Percentiles rank a stretch among this genome's conserved stretches.
phyloP scores from a whole-genome alignment of 2,329 filamentous ascomycete species.

The Chaetomiaceae sp. region DNA sequence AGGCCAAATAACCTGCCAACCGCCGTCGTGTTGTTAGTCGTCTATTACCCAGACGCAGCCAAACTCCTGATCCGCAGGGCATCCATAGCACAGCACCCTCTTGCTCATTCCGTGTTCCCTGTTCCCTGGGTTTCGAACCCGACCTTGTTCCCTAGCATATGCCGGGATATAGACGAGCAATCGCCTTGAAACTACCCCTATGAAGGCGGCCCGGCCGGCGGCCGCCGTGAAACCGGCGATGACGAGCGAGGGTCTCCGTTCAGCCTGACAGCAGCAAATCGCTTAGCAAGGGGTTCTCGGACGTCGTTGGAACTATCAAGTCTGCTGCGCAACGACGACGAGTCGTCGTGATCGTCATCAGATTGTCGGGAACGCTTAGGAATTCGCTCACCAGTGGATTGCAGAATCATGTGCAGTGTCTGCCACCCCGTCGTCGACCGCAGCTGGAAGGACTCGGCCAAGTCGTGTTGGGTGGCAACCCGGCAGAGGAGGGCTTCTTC shows the following conservation, averaged over 20 bases:
- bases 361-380: constrained; percentile 61
- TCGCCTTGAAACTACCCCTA: no score
- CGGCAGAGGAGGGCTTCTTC: constrained; percentile 83
- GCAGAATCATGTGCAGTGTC: constrained; percentile 85
- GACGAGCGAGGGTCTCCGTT: constrained; percentile 39
- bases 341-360: constrained; percentile 27
- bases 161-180: no score
- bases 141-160: no score
- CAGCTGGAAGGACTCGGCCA: constrained; percentile 75
- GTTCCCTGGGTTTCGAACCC: neutral
- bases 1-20: neutral
- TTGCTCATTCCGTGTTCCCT: neutral
- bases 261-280: constrained; percentile 63
- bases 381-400: constrained; percentile 95
- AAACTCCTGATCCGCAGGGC: neutral
- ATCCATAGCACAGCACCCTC: neutral
- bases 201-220: no score
- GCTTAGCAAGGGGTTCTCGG: constrained; percentile 59
- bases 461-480: constrained; percentile 76
- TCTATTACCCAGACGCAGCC: neutral
- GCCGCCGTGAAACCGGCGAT: no score
- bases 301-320: constrained; percentile 28
- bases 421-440: constrained; percentile 89
- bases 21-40: neutral
- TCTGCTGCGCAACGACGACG: constrained; percentile 15